Base-by-base conservation (phyloP, 2,329 filamentous ascomycete species). In the Westerdykella ornata region DNA sequence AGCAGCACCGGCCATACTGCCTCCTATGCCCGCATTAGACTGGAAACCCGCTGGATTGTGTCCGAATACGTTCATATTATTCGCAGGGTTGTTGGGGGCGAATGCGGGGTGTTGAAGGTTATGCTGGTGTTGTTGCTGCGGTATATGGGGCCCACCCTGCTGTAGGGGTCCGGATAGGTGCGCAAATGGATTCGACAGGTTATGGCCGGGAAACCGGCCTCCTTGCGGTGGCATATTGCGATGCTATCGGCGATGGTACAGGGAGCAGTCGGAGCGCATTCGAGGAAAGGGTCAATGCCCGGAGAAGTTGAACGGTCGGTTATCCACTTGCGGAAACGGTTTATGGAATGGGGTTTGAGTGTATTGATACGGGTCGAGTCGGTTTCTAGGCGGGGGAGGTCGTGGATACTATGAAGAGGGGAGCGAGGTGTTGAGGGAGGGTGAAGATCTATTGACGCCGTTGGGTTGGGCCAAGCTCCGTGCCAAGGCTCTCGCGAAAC, bases 81-180 rank as follows among this genome's bases (percentile, higher is more conserved):
- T 77, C 54, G 77, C 81, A 81, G 60, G 62, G 44, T 56, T 65
- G 39, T 46, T 59, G 42, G 50, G 57, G 40, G 58, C 78, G 64
- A 92, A 94, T 42, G 75, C 77, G 38, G 84, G 80, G 62, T 85
- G 85, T 45, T 76, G 74, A 42, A 89, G 71, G 35, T 72, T 75
- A 41, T 77, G 76, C 47, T 71, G 55, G 68, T 73, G 70, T 44
- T 72, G 69, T 43, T 65, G 57, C 48, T 68, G 65, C 41, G 69
- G 67, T 43, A 74, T 70, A 20, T 68, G 61, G 37, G 69, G 66
- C 39, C 69, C 70, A 48, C 71, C 67, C 51, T 72, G 66, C 49
- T 72, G 69, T 51, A 67, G 62, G 11, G 64, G 70, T 51, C 76
- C 75, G 39, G 52, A 52, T 35, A 78, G 67, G 52, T 79, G 74